A percentile compares a stretch with the other conserved stretches of the same genome.
Conservation (phyloP, 225 moss, liverwort and hornwort genomes). For the Climacium dendroides region DNA sequence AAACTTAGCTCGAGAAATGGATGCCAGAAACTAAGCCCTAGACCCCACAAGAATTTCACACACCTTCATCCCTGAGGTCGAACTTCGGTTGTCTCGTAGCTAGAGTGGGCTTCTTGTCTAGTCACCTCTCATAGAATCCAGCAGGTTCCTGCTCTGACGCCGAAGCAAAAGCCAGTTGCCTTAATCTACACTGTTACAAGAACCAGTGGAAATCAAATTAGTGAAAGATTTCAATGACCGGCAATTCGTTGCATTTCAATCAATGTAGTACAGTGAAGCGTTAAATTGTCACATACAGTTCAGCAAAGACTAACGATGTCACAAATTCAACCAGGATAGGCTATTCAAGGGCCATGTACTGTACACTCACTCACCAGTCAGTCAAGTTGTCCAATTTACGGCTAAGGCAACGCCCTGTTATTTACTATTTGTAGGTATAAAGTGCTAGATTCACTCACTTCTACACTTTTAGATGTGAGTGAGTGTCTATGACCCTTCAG, state of each 20-base stretch:
- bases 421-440: neutral
- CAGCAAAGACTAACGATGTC: neutral
- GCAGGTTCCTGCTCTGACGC: conserved; percentile 27
- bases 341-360: neutral
- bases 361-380: neutral
- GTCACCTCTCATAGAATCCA: conserved; percentile 50
- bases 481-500: neutral
- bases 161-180: conserved; percentile 44
- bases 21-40: neutral
- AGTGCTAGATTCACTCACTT: neutral
- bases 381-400: neutral
- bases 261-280: neutral
- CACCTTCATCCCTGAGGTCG: neutral
- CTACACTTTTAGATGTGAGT: neutral
- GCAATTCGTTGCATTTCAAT: neutral
- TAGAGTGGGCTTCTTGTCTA: neutral
- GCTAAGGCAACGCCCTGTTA: neutral
- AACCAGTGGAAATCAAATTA: neutral
- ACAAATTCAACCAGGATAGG: neutral
- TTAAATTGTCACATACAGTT: neutral
- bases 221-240: neutral
- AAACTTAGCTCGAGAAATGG: neutral
- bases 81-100: neutral
- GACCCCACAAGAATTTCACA: neutral
- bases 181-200: conserved; percentile 33